These are phyloP conservation scores for Bonia amplexicaulis DNA, from an alignment of 176 grass and related monocot species.

Conservation along the genomic window DNA sequence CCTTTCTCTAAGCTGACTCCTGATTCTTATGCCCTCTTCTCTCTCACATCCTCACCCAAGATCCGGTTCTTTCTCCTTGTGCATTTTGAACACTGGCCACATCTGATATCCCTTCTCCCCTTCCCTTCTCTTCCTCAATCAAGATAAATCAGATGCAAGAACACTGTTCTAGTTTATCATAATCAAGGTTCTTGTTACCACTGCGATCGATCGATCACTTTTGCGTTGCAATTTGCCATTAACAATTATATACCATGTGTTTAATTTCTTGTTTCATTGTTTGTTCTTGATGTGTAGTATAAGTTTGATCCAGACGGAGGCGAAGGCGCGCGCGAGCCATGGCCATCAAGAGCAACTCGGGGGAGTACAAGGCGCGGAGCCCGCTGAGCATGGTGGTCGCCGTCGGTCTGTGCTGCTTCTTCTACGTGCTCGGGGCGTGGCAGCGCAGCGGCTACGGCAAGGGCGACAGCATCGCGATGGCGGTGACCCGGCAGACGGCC, in stretches of 20 bases:
- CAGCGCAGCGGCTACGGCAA: constrained; percentile 76
- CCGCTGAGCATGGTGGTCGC: constrained; percentile 55
- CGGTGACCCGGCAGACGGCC: constrained; percentile 38
- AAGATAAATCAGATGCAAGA: not conserved
- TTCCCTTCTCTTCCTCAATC: not conserved
- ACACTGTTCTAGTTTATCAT: not conserved
- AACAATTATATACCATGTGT: not conserved
- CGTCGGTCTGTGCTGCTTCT: constrained; percentile 66
- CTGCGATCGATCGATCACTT: not conserved
- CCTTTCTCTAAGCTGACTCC: too few relatives aligned
- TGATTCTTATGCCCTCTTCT: not conserved
- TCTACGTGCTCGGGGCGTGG: constrained; percentile 78
- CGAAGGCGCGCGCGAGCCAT: constrained; percentile 11
- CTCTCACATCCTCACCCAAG: not conserved
- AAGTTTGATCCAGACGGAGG: not conserved
- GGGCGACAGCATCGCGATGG: constrained; percentile 62
- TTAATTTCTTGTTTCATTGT: not conserved
- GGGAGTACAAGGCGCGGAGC: constrained; percentile 48
- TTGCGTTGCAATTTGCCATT: not conserved
- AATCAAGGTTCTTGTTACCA: not conserved
- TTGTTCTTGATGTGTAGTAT: not conserved
- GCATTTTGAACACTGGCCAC: not conserved
- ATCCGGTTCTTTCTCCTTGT: constrained; percentile 36
- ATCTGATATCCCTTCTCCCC: not conserved
- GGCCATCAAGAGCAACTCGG: constrained; percentile 55